Evolutionary conservation across 352 stramenopile species (phyloP).

Genomic region (Globisporangium paroecandrum): DNA sequence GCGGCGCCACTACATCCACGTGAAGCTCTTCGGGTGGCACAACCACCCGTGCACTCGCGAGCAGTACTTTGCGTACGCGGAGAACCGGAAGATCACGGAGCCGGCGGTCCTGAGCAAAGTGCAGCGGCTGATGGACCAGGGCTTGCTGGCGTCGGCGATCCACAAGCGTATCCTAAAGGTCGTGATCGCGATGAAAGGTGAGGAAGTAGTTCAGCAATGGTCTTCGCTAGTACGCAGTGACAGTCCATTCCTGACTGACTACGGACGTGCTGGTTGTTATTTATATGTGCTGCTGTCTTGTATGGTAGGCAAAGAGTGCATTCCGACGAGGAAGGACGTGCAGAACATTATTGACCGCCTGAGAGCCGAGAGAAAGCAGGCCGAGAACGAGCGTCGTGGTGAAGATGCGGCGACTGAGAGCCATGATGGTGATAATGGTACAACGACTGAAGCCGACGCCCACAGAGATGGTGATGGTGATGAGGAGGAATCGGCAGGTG

Average conservation of each 20-base stretch:
- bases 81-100: neutral
- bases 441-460: too few relatives aligned
- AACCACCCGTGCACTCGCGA: neutral
- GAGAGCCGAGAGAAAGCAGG: neutral
- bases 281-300: neutral
- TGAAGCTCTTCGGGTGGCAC: neutral
- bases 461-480: too few relatives aligned
- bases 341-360: conserved; percentile 1
- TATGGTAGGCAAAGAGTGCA: neutral
- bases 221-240: neutral
- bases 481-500: too few relatives aligned
- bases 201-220: too few relatives aligned
- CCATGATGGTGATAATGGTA: neutral
- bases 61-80: neutral
- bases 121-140: neutral
- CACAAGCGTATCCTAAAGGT: neutral
- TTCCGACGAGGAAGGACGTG: conserved; percentile 2
- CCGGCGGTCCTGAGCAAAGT: neutral
- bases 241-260: neutral
- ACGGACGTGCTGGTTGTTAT: too few relatives aligned
- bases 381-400: too few relatives aligned
- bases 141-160: neutral
- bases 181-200: conserved; percentile 1
- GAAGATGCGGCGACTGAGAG: neutral
- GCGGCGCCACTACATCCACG: conserved; percentile 1